Evolutionary conservation across 2,329 filamentous ascomycete species (phyloP), one percentile per base, ranked within the genome.

Genomic region (Westerdykella sp.): DNA sequence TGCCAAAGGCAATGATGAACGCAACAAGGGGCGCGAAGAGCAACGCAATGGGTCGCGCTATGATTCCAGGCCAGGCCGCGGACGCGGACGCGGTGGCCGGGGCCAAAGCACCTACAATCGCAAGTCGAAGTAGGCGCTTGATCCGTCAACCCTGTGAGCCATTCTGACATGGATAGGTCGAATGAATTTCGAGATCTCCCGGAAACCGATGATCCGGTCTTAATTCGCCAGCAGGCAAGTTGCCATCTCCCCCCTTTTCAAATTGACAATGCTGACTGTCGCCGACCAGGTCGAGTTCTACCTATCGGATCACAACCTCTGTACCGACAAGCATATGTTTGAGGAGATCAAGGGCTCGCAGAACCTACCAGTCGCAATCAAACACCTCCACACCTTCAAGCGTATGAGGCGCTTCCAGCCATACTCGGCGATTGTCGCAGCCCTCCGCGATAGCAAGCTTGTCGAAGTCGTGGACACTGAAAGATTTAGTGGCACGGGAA

Each of bases 341-440:
- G 76, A 81, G 50, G 76, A 83, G 59, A 85, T 87, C 43, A 84
- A 83, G 32, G 91, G 91, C 44, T 74, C 79, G 51, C 77, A 84
- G 59, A 95, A 96, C 75, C 84, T 85, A 67, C 78, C 90, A 35
- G 83, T 98, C 31, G 74, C 83, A 16, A 75, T 98, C 54, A 82
- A 83, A 60, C 78, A 83, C 48, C 81, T 98, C 53, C 81, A 83
- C 75, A 82, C 74, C 40, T 98, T 98, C 78, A 91, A 90, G 73
- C 89, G 94, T 67, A 98, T 98, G 94, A 84, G 82, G 54, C 85
- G 84, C 59, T 98, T 97, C 79, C 83, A 93, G 71, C 87, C 88
- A 34, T 90, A 89, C 73, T 81, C 79, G 43, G 84, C 85, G 44
- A 79, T 98, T 35, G 83, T 96, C 47, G 81, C 81, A 41, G 91